A percentile compares a stretch with the other conserved stretches of the same genome.
phyloP scores from a whole-genome alignment of 495 filamentous ascomycete genomes.

The Aspergillus steynii region DNA sequence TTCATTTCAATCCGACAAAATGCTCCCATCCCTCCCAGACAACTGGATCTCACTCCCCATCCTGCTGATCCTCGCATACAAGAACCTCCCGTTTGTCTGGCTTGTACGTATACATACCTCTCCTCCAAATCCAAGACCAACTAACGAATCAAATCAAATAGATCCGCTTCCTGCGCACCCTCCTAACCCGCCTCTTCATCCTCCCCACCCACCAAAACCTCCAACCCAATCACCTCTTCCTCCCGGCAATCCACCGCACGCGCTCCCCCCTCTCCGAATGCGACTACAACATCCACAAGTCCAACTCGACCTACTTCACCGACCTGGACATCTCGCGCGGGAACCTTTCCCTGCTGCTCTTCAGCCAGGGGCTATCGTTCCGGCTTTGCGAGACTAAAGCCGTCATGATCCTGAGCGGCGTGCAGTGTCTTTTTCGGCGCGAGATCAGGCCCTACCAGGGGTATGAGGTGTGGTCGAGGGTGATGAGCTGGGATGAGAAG shows the following conservation, averaged over 20 bases:
- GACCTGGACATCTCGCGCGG: slow-evolving; percentile 75
- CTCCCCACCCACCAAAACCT: neutral
- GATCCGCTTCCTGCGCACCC: slow-evolving; percentile 12
- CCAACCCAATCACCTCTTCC: slow-evolving; percentile 36
- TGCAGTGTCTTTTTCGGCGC: slow-evolving; percentile 63
- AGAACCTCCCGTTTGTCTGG: slow-evolving; percentile 75
- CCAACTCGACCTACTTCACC: slow-evolving; percentile 80
- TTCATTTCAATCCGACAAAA: neutral
- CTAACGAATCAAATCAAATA: neutral
- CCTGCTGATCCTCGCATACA: slow-evolving; percentile 32
- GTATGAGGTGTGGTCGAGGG: slow-evolving; percentile 72
- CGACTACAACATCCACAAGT: slow-evolving; percentile 86
- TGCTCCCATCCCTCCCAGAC: neutral
- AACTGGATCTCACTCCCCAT: slow-evolving; percentile 5
- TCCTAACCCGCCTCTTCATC: slow-evolving; percentile 9
- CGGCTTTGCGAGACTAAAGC: slow-evolving; percentile 38
- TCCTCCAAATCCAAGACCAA: neutral
- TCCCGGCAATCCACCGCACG: slow-evolving; percentile 44
- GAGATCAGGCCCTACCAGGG: slow-evolving; percentile 69
- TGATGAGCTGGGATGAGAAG: slow-evolving; percentile 73
- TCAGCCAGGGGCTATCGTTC: slow-evolving; percentile 42
- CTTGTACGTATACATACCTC: slow-evolving; percentile 49
- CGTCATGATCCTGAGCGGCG: slow-evolving; percentile 63
- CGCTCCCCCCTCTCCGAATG: slow-evolving; percentile 58
- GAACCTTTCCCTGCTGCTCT: slow-evolving; percentile 54